Conservation (phyloP, 805 yeast genomes). For the Candida oleophila region DNA sequence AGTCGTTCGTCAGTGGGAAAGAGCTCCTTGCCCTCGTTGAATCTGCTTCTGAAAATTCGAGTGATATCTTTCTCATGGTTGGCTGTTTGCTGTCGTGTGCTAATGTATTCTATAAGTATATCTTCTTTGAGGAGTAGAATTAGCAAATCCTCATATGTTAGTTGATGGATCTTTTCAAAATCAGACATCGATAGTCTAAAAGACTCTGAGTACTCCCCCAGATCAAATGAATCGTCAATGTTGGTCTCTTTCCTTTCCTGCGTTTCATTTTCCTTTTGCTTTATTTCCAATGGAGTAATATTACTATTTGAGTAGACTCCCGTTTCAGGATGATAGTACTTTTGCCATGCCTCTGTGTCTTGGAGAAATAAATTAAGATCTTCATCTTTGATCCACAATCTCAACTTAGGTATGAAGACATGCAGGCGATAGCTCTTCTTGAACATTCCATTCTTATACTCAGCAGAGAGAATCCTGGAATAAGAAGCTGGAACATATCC, state of each 20-base stretch:
- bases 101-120: neutral
- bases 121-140: neutral
- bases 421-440: slow-evolving; percentile 20
- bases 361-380: slow-evolving; percentile 24
- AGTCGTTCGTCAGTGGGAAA: neutral
- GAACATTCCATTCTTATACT: slow-evolving; percentile 38
- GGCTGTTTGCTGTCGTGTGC: neutral
- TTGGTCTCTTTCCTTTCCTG: neutral
- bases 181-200: neutral
- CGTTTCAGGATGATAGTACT: neutral
- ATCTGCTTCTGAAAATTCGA: neutral
- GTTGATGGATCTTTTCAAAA: neutral
- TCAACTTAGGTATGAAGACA: slow-evolving; percentile 28
- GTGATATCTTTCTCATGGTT: neutral
- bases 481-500: slow-evolving; percentile 54
- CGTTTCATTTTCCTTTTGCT: neutral
- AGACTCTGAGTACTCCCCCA: neutral
- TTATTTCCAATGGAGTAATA: neutral
- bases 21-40: neutral
- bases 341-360: slow-evolving; percentile 23
- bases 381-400: slow-evolving; percentile 31
- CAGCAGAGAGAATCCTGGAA: slow-evolving; percentile 42
- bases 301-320: neutral
- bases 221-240: neutral
- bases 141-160: neutral